Conservation (phyloP, 2,329 filamentous ascomycete species). For the Phyllosticta citriasiana region DNA sequence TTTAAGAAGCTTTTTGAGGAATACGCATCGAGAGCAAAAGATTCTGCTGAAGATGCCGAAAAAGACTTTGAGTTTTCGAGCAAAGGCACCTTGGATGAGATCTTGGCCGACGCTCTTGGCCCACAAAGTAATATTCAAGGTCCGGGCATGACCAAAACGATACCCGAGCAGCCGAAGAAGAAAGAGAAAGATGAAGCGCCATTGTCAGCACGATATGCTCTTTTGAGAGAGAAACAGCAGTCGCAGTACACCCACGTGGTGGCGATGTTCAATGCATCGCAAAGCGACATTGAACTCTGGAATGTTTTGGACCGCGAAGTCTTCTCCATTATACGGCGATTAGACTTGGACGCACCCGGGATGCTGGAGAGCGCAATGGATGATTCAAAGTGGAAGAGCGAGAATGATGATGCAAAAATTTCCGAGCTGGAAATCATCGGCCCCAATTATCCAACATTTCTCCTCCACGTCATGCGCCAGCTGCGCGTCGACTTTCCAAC, state of each 20-base stretch:
- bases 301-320: conserved; percentile 55
- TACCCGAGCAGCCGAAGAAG: neutral
- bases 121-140: neutral
- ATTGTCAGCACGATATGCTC: neutral
- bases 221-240: conserved; percentile 6
- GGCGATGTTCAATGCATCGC: conserved; percentile 42
- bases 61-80: neutral
- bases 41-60: neutral
- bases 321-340: conserved; percentile 47
- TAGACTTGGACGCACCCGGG: conserved; percentile 39
- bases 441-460: conserved; percentile 53
- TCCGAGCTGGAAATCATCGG: conserved; percentile 48
- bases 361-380: neutral
- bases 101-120: neutral
- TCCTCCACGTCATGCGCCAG: conserved; percentile 47
- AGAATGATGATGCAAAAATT: neutral
- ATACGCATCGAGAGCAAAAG: neutral
- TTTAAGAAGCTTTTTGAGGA: conserved; percentile 15
- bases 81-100: conserved; percentile 1
- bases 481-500: conserved; percentile 50
- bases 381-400: neutral
- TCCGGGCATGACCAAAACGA: neutral
- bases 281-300: conserved; percentile 58
- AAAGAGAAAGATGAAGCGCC: neutral
- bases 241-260: conserved; percentile 37